phyloP scores from a whole-genome alignment of 2,329 filamentous ascomycete genomes.

The Apiospora hydei region DNA sequence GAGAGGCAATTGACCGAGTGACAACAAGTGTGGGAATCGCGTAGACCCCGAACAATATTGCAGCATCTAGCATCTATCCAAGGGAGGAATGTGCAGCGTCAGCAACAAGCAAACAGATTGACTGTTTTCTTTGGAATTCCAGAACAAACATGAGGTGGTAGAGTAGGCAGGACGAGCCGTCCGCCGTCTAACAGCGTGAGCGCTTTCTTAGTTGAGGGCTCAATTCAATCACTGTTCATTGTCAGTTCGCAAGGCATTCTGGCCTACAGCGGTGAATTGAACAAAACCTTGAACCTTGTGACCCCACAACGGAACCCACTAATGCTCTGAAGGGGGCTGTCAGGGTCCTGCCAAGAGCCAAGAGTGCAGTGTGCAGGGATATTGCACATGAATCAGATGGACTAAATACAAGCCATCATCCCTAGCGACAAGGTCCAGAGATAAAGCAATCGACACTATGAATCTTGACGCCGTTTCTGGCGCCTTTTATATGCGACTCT shows the following conservation, averaged over 20 bases:
- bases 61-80: neutral
- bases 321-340: neutral
- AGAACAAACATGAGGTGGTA: neutral
- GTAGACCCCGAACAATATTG: neutral
- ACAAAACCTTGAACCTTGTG: conserved; percentile 16
- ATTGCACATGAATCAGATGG: neutral
- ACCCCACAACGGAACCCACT: too few species aligned
- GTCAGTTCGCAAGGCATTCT: neutral
- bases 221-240: too few species aligned
- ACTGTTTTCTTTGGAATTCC: neutral
- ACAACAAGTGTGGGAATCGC: neutral
- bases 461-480: neutral
- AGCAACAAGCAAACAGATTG: neutral
- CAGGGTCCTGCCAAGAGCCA: neutral
- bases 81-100: neutral
- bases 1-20: neutral
- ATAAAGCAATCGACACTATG: neutral
- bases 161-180: neutral
- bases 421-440: neutral
- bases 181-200: neutral
- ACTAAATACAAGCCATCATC: neutral
- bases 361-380: neutral
- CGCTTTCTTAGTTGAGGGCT: neutral
- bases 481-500: neutral
- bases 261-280: neutral